A percentile compares a stretch with the other conserved stretches of the same genome.
Evolutionary conservation across 805 yeast species (phyloP).

Genomic region (Wickerhamiella occidentalis): DNA sequence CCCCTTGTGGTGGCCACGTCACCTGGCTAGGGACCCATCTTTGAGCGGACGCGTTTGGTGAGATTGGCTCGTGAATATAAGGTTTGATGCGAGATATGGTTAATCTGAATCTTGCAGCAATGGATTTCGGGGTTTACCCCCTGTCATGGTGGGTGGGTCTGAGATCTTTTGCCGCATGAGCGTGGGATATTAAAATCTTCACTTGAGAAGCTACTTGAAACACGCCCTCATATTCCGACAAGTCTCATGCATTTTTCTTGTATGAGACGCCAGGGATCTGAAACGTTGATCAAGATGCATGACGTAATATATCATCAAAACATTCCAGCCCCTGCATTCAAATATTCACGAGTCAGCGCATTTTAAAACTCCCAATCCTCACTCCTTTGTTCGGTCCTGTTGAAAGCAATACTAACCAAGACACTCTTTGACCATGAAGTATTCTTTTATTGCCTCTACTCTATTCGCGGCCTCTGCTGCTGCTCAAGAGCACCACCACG

Average conservation of each 20-base stretch:
- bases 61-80: not conserved
- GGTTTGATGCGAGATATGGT: not conserved
- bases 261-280: not conserved
- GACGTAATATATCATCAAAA: not conserved
- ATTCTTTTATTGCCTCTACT: constrained; percentile 12
- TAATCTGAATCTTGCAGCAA: too few relatives aligned
- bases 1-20: not conserved
- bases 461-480: constrained; percentile 27
- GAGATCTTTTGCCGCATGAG: not conserved
- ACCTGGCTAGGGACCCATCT: not conserved
- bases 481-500: constrained; percentile 37
- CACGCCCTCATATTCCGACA: not conserved
- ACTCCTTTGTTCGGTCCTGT: not conserved
- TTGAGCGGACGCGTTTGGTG: not conserved
- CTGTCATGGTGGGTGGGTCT: not conserved
- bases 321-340: constrained; percentile 6
- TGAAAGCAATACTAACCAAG: constrained; percentile 9
- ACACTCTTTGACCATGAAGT: constrained; percentile 11
- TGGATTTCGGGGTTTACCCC: too few relatives aligned
- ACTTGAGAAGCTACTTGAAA: not conserved
- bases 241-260: not conserved
- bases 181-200: not conserved
- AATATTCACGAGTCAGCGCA: constrained; percentile 5
- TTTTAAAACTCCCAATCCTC: not conserved
- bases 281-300: not conserved